phyloP scores from a whole-genome alignment of 2,329 filamentous ascomycete genomes.

The Boeremia lycopersici region DNA sequence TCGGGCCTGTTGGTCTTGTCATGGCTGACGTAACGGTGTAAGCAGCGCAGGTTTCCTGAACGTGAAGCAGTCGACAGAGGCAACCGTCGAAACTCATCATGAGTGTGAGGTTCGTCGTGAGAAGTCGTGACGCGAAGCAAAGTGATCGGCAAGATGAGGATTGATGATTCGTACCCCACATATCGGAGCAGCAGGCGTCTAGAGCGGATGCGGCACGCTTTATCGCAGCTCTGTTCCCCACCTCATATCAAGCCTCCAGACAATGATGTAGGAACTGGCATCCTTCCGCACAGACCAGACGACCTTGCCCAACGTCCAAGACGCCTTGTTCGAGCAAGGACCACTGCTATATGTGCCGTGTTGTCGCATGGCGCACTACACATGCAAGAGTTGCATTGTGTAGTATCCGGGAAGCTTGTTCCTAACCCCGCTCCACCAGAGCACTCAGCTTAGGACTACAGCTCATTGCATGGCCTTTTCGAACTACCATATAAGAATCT shows the following conservation, averaged over 20 bases:
- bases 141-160: background rate
- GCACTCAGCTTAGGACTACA: slow-evolving; percentile 3
- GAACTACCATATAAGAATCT: slow-evolving; percentile 18
- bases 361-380: slow-evolving; percentile 6
- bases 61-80: background rate
- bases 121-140: background rate
- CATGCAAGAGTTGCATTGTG: slow-evolving; percentile 8
- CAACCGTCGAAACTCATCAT: background rate
- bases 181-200: slow-evolving; percentile 9
- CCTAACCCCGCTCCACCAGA: slow-evolving; percentile 4
- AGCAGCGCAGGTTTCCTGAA: background rate
- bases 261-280: slow-evolving; percentile 2
- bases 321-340: slow-evolving; percentile 3
- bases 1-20: background rate
- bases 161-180: slow-evolving; percentile 10
- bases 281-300: slow-evolving; percentile 10
- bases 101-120: background rate
- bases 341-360: slow-evolving; percentile 2
- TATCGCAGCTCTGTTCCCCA: slow-evolving; percentile 14
- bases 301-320: slow-evolving; percentile 3
- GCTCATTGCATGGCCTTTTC: background rate
- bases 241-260: slow-evolving; percentile 8
- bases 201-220: slow-evolving; percentile 8
- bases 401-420: slow-evolving; percentile 4
- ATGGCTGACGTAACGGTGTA: slow-evolving; percentile 4